phyloP scores from a whole-genome alignment of 768 basidiomycete species.

The Pleurotus platypus region DNA sequence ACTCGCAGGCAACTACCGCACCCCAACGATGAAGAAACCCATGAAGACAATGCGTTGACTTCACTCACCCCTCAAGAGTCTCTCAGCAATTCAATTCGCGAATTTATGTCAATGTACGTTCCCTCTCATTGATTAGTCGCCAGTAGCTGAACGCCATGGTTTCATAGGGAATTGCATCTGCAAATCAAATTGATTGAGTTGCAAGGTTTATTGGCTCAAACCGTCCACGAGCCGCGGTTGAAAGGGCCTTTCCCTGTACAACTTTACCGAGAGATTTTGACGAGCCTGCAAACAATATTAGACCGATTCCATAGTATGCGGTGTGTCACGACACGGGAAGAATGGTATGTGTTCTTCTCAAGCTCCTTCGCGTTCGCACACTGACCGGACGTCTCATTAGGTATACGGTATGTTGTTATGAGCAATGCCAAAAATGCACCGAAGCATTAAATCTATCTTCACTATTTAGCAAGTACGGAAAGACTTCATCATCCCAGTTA shows the following conservation, averaged over 20 bases:
- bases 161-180: constrained; percentile 84
- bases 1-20: constrained; percentile 14
- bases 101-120: constrained; percentile 90
- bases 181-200: constrained; percentile 89
- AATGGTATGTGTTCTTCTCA: constrained; percentile 58
- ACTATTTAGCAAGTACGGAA: constrained; percentile 62
- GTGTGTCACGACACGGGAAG: constrained; percentile 93
- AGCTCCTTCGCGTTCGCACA: not conserved
- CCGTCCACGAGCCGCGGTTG: constrained; percentile 88
- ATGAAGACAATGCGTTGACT: constrained; percentile 18
- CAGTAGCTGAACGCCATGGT: not conserved
- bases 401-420: constrained; percentile 58
- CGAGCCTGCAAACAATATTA: constrained; percentile 79
- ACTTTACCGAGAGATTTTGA: constrained; percentile 80
- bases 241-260: constrained; percentile 93
- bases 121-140: not conserved
- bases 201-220: constrained; percentile 80
- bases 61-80: constrained; percentile 29
- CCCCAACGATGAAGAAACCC: constrained; percentile 17
- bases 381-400: constrained; percentile 26
- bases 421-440: not conserved
- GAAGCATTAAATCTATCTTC: not conserved
- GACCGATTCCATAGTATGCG: constrained; percentile 94
- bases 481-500: constrained; percentile 91
- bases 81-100: constrained; percentile 63